A percentile compares a stretch with the other conserved stretches of the same genome.
Evolutionary conservation across 1,284 basidiomycete genomes (phyloP).

Genomic region (Psilocybe mexicana): DNA sequence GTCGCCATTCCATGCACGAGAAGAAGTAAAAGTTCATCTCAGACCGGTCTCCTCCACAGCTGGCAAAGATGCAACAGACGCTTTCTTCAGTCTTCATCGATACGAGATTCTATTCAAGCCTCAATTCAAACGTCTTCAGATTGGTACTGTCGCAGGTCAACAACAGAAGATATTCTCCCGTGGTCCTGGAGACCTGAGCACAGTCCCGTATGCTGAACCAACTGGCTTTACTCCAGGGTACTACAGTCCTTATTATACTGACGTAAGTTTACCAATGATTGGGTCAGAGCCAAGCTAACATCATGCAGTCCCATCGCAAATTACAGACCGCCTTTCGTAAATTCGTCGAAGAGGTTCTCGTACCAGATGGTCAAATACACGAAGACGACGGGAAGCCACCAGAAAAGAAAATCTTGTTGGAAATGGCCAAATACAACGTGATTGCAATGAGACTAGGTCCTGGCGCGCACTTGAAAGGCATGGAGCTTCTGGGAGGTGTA

Average conservation of each 20-base stretch:
- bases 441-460: constrained; percentile 84
- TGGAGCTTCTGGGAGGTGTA: constrained; percentile 72
- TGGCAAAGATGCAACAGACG: constrained; percentile 64
- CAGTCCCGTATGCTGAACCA: constrained; percentile 73
- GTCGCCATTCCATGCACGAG: constrained; percentile 6
- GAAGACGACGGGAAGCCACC: constrained; percentile 70
- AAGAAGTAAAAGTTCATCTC: neutral
- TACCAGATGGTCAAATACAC: constrained; percentile 45
- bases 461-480: constrained; percentile 74
- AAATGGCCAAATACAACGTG: constrained; percentile 63
- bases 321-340: constrained; percentile 48
- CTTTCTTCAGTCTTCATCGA: constrained; percentile 79
- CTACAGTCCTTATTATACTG: constrained; percentile 23
- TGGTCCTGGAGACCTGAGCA: constrained; percentile 52
- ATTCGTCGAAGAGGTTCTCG: constrained; percentile 53
- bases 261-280: constrained; percentile 10
- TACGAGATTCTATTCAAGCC: constrained; percentile 73
- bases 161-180: constrained; percentile 48
- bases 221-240: constrained; percentile 21
- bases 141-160: constrained; percentile 60
- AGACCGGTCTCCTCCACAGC: constrained; percentile 35
- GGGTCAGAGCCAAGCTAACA: neutral
- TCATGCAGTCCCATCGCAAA: constrained; percentile 37
- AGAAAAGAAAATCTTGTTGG: constrained; percentile 51
- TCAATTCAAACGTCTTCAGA: constrained; percentile 47